Evolutionary conservation across 129 eudicot species (phyloP).

Genomic region (Escallonia rubra): DNA sequence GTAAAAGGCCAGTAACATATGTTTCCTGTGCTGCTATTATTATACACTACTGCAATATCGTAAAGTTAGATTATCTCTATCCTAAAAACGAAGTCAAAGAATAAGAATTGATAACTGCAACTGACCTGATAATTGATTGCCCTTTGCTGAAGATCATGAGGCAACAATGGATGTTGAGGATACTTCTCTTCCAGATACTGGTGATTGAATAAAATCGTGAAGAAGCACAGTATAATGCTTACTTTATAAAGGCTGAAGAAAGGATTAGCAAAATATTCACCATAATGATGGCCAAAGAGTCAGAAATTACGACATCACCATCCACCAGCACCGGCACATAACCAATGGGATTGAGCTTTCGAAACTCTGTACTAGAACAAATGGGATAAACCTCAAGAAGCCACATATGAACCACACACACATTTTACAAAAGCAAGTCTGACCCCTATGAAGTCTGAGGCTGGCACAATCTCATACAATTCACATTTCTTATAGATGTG

Average conservation of each 20-base stretch:
- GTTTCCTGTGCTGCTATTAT: no score
- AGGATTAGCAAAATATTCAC: constrained; percentile 25
- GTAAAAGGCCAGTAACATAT: no score
- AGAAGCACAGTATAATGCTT: neutral
- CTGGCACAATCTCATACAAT: neutral
- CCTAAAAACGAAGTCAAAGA: no score
- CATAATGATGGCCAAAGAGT: constrained; percentile 77
- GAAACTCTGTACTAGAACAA: constrained; percentile 39
- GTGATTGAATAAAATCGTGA: neutral
- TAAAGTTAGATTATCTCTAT: no score
- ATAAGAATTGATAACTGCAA: neutral
- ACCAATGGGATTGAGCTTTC: constrained; percentile 74
- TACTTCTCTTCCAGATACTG: constrained; percentile 94
- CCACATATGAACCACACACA: neutral
- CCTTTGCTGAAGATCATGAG: constrained; percentile 59
- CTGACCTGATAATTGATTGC: constrained; percentile 82
- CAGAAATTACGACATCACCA: constrained; percentile 52
- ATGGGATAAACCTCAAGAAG: neutral
- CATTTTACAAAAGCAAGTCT: neutral
- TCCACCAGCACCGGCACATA: constrained; percentile 65
- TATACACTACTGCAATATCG: neutral
- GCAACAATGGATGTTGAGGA: constrained; percentile 81
- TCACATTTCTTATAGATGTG: no score
- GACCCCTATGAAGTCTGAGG: neutral
- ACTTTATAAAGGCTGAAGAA: neutral